These are phyloP conservation scores for Cruciata laevipes DNA, from an alignment of 257 asterid species.

Conservation along the genomic window DNA sequence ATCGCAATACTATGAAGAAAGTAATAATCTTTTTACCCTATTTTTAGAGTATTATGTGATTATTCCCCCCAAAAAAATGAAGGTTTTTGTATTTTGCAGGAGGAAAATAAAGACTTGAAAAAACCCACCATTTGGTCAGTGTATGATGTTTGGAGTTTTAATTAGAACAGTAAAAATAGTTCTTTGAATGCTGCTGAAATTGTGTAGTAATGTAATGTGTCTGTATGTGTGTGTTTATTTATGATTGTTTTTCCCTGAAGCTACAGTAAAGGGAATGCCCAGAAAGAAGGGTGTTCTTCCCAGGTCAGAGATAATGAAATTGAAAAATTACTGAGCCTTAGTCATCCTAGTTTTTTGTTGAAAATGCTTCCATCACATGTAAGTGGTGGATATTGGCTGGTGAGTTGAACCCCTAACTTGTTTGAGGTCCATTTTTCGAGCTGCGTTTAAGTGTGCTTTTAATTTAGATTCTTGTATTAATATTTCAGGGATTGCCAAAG, in stretches of 20 bases:
- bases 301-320: slow-evolving; percentile 32
- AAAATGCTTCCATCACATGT: slow-evolving; percentile 52
- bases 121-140: slow-evolving; percentile 21
- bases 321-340: slow-evolving; percentile 27
- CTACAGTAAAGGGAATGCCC: slow-evolving; percentile 16
- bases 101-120: slow-evolving; percentile 1
- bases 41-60: not conserved
- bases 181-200: not conserved
- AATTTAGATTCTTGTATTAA: not conserved
- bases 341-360: slow-evolving; percentile 41
- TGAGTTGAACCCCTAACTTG: slow-evolving; percentile 19
- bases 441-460: not conserved
- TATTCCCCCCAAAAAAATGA: not conserved
- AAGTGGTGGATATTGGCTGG: slow-evolving; percentile 55
- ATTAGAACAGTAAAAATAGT: not conserved
- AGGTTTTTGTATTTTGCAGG: slow-evolving; percentile 16
- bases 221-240: not conserved
- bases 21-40: not conserved
- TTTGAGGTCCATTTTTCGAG: not conserved
- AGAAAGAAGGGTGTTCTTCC: slow-evolving; percentile 21
- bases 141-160: not conserved
- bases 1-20: not conserved
- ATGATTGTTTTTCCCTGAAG: not conserved
- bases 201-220: no score
- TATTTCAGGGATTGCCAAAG: slow-evolving; percentile 45